Percentiles rank a stretch among this genome's conserved stretches.
phyloP scores from a whole-genome alignment of 2,329 filamentous ascomycete genomes.

The Ampelomyces quisqualis region DNA sequence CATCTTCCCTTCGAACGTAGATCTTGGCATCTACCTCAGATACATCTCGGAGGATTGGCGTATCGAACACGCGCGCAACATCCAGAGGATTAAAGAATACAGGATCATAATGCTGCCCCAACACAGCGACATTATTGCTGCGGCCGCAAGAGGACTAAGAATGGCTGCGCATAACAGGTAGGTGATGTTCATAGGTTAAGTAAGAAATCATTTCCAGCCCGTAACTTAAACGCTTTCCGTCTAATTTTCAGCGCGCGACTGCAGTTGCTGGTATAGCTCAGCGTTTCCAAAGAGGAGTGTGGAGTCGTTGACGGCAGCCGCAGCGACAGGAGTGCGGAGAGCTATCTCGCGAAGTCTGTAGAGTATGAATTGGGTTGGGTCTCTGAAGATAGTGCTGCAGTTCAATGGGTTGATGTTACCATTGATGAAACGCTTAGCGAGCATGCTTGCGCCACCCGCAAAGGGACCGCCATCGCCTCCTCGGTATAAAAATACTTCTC shows the following conservation, averaged over 20 bases:
- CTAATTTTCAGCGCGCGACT: not conserved
- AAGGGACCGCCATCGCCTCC: not conserved
- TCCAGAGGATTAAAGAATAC: conserved; percentile 9
- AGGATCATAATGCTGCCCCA: conserved; percentile 2
- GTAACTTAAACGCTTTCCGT: not conserved
- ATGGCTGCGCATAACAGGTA: conserved; percentile 5
- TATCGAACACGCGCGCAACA: conserved; percentile 10
- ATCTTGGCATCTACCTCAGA: not conserved
- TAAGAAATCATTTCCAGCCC: not conserved
- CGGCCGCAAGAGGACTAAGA: conserved; percentile 6
- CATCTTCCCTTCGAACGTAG: not conserved
- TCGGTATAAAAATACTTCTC: not conserved
- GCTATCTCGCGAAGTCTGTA: conserved; percentile 8
- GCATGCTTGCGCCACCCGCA: conserved; percentile 1
- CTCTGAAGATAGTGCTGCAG: conserved; percentile 9
- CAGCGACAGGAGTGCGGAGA: conserved; percentile 8
- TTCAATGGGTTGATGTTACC: conserved; percentile 2
- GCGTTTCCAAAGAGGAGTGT: conserved; percentile 1
- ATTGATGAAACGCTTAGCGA: conserved; percentile 10
- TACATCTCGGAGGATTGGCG: conserved; percentile 4
- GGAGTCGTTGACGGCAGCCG: conserved; percentile 4
- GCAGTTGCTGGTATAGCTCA: not conserved
- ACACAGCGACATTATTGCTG: conserved; percentile 6
- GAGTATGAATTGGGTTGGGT: conserved; percentile 8
- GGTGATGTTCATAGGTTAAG: conserved; percentile 2